These are phyloP conservation scores for Trametopsis cervina DNA, from an alignment of 768 basidiomycete genomes.

Conservation along the genomic window DNA sequence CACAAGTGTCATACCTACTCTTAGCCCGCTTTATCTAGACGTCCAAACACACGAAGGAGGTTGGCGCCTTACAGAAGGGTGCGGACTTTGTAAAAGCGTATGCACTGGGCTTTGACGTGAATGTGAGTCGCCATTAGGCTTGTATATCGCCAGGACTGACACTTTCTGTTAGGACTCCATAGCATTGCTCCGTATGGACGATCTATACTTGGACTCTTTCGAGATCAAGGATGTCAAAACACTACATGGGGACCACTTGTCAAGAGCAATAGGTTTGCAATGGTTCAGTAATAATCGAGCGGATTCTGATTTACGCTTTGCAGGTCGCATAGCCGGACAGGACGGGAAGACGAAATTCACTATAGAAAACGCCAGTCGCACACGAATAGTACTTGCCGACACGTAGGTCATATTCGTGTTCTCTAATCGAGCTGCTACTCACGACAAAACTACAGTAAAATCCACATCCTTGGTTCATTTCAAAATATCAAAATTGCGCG, in stretches of 20 bases:
- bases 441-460: slow-evolving; percentile 56
- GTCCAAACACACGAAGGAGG: slow-evolving; percentile 89
- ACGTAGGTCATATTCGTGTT: slow-evolving; percentile 55
- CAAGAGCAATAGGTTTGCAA: slow-evolving; percentile 84
- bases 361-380: slow-evolving; percentile 94
- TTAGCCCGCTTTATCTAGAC: slow-evolving; percentile 44
- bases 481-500: slow-evolving; percentile 98
- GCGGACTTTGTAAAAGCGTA: slow-evolving; percentile 97
- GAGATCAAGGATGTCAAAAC: slow-evolving; percentile 99
- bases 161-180: slow-evolving; percentile 69
- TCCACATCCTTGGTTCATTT: slow-evolving; percentile 97
- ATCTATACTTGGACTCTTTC: slow-evolving; percentile 96
- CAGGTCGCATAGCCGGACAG: slow-evolving; percentile 96
- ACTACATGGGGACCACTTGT: slow-evolving; percentile 93
- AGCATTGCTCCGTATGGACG: slow-evolving; percentile 90
- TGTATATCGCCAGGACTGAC: too few species aligned
- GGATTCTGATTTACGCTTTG: neutral
- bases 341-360: slow-evolving; percentile 99
- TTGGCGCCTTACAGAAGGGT: slow-evolving; percentile 91
- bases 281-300: neutral
- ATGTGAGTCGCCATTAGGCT: slow-evolving; percentile 55
- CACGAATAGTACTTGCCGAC: slow-evolving; percentile 97
- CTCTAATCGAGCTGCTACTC: slow-evolving; percentile 8
- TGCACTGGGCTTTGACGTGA: slow-evolving; percentile 90
- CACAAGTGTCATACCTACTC: neutral